A percentile compares a stretch with the other conserved stretches of the same genome.
Evolutionary conservation across 345 rosid species (phyloP).

Genomic region (Syzygium aromaticum): DNA sequence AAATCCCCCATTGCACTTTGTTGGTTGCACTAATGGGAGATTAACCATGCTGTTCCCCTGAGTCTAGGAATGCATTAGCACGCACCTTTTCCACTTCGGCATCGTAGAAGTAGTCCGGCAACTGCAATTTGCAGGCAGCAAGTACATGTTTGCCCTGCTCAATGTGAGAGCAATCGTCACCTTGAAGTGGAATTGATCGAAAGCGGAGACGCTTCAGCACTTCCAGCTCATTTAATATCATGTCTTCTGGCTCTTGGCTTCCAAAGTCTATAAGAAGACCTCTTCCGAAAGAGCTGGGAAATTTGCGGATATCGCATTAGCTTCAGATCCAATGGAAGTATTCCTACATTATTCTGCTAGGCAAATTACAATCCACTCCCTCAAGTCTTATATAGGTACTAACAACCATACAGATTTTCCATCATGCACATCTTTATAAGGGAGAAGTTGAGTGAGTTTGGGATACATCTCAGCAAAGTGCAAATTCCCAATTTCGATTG

Average conservation of each 20-base stretch:
- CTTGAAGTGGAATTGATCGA: slow-evolving; percentile 9
- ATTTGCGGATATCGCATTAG: not conserved
- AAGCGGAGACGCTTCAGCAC: slow-evolving; percentile 2
- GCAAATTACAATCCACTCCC: not conserved
- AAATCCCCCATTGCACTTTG: not conserved
- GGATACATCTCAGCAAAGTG: not conserved
- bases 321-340: not conserved
- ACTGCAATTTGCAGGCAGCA: not conserved
- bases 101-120: not conserved
- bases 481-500: not conserved
- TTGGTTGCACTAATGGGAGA: not conserved
- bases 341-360: not conserved
- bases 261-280: slow-evolving; percentile 7
- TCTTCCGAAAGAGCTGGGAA: slow-evolving; percentile 7
- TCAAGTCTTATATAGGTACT: not conserved
- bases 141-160: slow-evolving; percentile 8
- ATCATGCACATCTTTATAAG: not conserved
- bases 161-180: slow-evolving; percentile 5
- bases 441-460: not conserved
- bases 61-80: not conserved
- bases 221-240: slow-evolving; percentile 2
- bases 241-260: not conserved
- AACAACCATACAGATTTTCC: not conserved
- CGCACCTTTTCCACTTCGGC: slow-evolving; percentile 9
- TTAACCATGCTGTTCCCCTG: not conserved